Conservation (phyloP, 495 filamentous ascomycete genomes). For the Monascus purpureus region DNA sequence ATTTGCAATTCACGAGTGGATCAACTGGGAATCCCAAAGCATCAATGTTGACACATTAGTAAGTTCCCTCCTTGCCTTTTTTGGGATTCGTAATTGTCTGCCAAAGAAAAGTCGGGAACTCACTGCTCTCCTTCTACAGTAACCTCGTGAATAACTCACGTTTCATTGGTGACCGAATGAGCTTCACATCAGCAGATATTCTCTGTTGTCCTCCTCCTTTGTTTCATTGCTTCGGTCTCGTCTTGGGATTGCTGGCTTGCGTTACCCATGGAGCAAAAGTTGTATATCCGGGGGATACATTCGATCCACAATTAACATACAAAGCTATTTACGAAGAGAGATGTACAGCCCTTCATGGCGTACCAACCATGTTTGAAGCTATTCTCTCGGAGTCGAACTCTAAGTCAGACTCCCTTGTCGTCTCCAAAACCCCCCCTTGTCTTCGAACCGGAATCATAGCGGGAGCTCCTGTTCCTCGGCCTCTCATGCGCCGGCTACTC, state of each 20-base stretch:
- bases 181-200: conserved; percentile 43
- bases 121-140: no score
- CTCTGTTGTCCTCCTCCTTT: conserved; percentile 59
- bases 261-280: conserved; percentile 54
- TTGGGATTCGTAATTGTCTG: no score
- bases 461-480: conserved; percentile 49
- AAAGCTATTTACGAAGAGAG: conserved; percentile 45
- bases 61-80: conserved; percentile 10
- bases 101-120: no score
- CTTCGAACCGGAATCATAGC: conserved; percentile 56
- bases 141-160: conserved; percentile 58
- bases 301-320: conserved; percentile 44
- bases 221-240: conserved; percentile 64
- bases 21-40: conserved; percentile 60
- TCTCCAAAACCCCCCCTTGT: no score
- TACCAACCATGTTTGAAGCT: conserved; percentile 60
- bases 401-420: conserved; percentile 2
- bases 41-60: conserved; percentile 63
- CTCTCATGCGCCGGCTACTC: conserved; percentile 49
- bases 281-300: conserved; percentile 50
- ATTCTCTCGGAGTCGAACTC: conserved; percentile 39
- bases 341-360: conserved; percentile 58
- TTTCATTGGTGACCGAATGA: conserved; percentile 57
- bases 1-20: conserved; percentile 58
- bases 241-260: conserved; percentile 52